phyloP scores from a whole-genome alignment of 805 yeast species.

The Starmerella davenportii region DNA sequence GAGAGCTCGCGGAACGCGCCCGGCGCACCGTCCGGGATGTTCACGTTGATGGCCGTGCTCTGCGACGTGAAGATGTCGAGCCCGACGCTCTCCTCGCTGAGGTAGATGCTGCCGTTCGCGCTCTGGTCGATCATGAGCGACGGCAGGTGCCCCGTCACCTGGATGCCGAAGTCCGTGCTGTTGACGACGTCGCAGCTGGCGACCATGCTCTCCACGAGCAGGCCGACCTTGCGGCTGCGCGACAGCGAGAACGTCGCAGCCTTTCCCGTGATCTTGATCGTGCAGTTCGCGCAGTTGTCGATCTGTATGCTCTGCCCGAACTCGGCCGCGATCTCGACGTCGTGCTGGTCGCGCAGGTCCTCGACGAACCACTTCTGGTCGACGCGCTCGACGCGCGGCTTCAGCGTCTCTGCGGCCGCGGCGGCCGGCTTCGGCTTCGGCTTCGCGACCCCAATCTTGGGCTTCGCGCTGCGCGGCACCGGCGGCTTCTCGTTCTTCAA shows the following conservation, averaged over 20 bases:
- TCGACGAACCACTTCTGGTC: slow-evolving; percentile 85
- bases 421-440: slow-evolving; percentile 12
- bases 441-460: slow-evolving; percentile 24
- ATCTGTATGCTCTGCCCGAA: slow-evolving; percentile 79
- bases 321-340: slow-evolving; percentile 58
- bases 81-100: slow-evolving; percentile 50
- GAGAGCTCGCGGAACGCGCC: slow-evolving; percentile 62
- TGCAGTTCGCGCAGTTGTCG: slow-evolving; percentile 55
- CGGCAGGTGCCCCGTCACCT: slow-evolving; percentile 66
- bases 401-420: slow-evolving; percentile 22
- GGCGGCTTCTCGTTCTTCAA: slow-evolving; percentile 66
- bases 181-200: slow-evolving; percentile 81
- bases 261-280: slow-evolving; percentile 76
- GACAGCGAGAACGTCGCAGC: slow-evolving; percentile 73
- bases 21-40: slow-evolving; percentile 54
- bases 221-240: slow-evolving; percentile 51
- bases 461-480: slow-evolving; percentile 32
- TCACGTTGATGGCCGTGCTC: slow-evolving; percentile 69
- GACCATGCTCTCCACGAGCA: slow-evolving; percentile 68
- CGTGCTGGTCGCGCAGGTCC: slow-evolving; percentile 47
- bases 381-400: slow-evolving; percentile 49
- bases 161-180: slow-evolving; percentile 63
- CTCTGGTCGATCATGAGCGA: slow-evolving; percentile 75
- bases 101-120: slow-evolving; percentile 67
- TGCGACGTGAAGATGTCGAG: slow-evolving; percentile 71